Percentiles rank a stretch among this genome's conserved stretches.
Evolutionary conservation across 441 rosid species (phyloP).

Genomic region (Biscutella laevigata): DNA sequence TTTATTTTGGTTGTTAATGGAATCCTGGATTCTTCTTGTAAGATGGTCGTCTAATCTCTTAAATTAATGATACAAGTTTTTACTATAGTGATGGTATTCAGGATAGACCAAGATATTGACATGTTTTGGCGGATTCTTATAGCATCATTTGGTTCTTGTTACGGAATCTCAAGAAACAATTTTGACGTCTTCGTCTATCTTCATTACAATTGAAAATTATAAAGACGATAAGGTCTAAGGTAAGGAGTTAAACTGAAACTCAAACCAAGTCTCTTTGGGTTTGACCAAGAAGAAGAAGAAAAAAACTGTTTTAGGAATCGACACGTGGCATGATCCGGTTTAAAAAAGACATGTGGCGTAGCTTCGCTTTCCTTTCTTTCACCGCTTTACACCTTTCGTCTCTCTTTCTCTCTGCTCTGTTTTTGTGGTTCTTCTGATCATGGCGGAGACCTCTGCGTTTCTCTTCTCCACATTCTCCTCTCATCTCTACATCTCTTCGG

Average conservation of each 20-base stretch:
- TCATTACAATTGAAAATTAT: too few relatives aligned
- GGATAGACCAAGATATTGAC: too few relatives aligned
- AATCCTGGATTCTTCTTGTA: slow-evolving; percentile 3
- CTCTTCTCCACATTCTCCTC: slow-evolving; percentile 30
- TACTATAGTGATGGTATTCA: too few relatives aligned
- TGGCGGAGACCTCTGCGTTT: slow-evolving; percentile 53
- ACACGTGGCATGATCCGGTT: slow-evolving; percentile 18
- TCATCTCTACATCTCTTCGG: slow-evolving; percentile 28
- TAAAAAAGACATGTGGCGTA: slow-evolving; percentile 24
- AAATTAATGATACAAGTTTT: background rate
- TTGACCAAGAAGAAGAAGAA: too few relatives aligned
- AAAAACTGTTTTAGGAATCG: too few relatives aligned
- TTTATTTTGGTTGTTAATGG: background rate
- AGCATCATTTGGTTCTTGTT: too few relatives aligned
- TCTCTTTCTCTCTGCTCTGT: slow-evolving; percentile 10
- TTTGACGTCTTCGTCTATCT: too few relatives aligned
- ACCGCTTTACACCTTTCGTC: background rate
- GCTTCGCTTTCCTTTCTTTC: background rate
- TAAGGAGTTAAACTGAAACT: too few relatives aligned
- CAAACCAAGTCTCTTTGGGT: too few relatives aligned
- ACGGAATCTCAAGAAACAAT: too few relatives aligned
- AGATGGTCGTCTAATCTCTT: background rate
- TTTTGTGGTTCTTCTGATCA: slow-evolving; percentile 10
- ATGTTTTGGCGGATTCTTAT: too few relatives aligned
- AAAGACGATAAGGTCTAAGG: too few relatives aligned